Evolutionary conservation across 176 grass and related monocot species (phyloP).

Genomic region (Oryza brachyantha): DNA sequence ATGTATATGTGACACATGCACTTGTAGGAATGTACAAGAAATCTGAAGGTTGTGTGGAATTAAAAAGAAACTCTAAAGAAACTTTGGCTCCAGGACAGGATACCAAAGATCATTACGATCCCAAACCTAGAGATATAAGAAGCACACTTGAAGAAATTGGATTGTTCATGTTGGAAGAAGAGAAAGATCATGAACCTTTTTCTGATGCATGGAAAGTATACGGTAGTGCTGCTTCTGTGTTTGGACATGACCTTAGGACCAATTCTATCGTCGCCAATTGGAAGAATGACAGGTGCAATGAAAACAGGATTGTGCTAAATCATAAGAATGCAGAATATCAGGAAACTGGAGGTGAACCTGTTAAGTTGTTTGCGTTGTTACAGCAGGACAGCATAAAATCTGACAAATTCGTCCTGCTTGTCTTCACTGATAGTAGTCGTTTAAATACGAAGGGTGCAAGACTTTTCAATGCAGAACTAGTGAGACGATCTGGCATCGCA

Average conservation of each 20-base stretch:
- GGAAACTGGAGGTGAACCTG: constrained; percentile 16
- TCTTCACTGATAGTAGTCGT: constrained; percentile 38
- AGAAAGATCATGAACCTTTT: constrained; percentile 31
- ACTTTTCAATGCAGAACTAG: constrained; percentile 26
- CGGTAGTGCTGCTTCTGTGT: constrained; percentile 31
- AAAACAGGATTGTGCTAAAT: constrained; percentile 25
- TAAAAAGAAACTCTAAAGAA: constrained; percentile 29
- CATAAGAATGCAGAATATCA: constrained; percentile 9
- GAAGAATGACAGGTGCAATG: constrained; percentile 17
- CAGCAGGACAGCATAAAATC: constrained; percentile 20
- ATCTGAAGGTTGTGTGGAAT: constrained; percentile 33
- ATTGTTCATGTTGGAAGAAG: constrained; percentile 47
- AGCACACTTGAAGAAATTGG: constrained; percentile 51
- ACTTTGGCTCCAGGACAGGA: constrained; percentile 4
- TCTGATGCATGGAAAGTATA: constrained; percentile 27
- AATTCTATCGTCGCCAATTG: neutral
- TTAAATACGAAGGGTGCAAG: constrained; percentile 35
- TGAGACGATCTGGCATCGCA: constrained; percentile 20
- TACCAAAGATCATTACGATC: constrained; percentile 14
- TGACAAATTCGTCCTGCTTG: constrained; percentile 40
- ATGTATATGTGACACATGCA: constrained; percentile 79
- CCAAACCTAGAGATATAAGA: constrained; percentile 30
- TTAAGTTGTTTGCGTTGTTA: constrained; percentile 25
- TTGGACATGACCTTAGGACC: constrained; percentile 32
- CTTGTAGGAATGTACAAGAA: constrained; percentile 82